Evolutionary conservation across 805 yeast genomes (phyloP), one percentile per base, ranked within the genome.

Genomic region (Myxozyma melibiosi): DNA sequence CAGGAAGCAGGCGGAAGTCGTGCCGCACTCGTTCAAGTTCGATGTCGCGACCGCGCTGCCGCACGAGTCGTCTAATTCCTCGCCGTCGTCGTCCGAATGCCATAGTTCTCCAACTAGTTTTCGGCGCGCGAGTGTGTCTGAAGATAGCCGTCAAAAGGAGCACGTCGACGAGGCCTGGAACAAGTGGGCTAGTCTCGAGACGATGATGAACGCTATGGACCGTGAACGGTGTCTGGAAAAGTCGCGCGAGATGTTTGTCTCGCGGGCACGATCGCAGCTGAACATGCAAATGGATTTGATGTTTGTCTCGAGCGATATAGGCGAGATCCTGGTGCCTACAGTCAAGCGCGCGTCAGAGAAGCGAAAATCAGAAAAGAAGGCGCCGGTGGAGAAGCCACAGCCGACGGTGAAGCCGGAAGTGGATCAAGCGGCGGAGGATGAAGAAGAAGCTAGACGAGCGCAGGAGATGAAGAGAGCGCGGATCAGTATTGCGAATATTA

Each of bases 401-500:
- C n/a, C 27, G 55, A 39, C 38, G 18, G 31, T 22, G 34, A 16
- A 13, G 25, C n/a, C 27, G 55, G 20, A 3, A 18, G 20, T 14
- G 8, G 22, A 37, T 7, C 14, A 27, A 38, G 42, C 24, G 25
- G 28, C 42, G 34, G 38, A 40, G 24, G 53, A 16, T n/a, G 37
- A 42, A 9, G 28, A 20, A 20, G 16, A 14, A n/a, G 40, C 40
- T n/a, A 37, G 50, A 40, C 6, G 42, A 49, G 25, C 28, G 48
- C 35, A 34, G 38, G 52, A 51, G 38, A 31, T 31, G 18, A 56
- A 56, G 33, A 44, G 60, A 22, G 60, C 60, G 44, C 37, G 56
- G 37, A 58, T 58, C 4, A 49, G 55, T 28, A 58, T 58, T 20
- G 58, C 62, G 20, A 58, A 58, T 37, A 58, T 58, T 20, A 58